phyloP scores from a whole-genome alignment of 2,329 filamentous ascomycete genomes.

The Aspergillus amoenus region DNA sequence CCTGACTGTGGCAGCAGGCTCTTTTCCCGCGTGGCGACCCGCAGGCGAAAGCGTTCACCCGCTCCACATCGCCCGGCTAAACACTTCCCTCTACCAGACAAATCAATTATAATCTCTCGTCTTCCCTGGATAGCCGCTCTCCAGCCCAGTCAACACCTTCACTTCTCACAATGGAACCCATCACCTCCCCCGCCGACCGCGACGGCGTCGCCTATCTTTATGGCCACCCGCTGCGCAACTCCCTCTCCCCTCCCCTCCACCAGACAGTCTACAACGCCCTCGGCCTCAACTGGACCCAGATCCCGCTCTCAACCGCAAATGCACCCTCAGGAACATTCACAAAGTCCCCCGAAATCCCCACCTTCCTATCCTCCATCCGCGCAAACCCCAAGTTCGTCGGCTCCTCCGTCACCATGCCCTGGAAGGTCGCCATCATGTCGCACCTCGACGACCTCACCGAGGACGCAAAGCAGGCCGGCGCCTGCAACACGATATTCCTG shows the following conservation, averaged over 20 bases:
- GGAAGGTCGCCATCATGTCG: slow-evolving; percentile 74
- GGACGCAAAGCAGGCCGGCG: slow-evolving; percentile 71
- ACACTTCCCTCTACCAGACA: neutral
- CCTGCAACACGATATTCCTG: slow-evolving; percentile 77
- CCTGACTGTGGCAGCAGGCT: neutral
- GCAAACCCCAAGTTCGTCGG: slow-evolving; percentile 51
- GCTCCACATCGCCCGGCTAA: neutral
- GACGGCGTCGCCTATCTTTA: slow-evolving; percentile 57
- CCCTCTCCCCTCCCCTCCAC: slow-evolving; percentile 56
- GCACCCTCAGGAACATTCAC: slow-evolving; percentile 30
- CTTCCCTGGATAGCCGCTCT: neutral
- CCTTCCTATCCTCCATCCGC: slow-evolving; percentile 35
- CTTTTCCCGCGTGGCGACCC: neutral
- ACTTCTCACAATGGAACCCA: slow-evolving; percentile 24
- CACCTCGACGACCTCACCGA: slow-evolving; percentile 72
- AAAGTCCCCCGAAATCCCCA: slow-evolving; percentile 34
- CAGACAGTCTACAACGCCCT: slow-evolving; percentile 54
- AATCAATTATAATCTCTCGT: neutral
- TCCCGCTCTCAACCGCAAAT: slow-evolving; percentile 42
- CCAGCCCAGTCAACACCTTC: neutral
- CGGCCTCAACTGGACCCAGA: slow-evolving; percentile 53
- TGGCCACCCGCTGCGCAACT: slow-evolving; percentile 57
- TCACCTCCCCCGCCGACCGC: slow-evolving; percentile 33
- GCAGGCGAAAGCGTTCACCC: slow-evolving; percentile 5
- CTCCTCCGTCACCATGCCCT: slow-evolving; percentile 77